Percentiles rank a stretch among this genome's conserved stretches.
phyloP scores from a whole-genome alignment of 2,329 filamentous ascomycete genomes.

The Cladosporium oxysporum region DNA sequence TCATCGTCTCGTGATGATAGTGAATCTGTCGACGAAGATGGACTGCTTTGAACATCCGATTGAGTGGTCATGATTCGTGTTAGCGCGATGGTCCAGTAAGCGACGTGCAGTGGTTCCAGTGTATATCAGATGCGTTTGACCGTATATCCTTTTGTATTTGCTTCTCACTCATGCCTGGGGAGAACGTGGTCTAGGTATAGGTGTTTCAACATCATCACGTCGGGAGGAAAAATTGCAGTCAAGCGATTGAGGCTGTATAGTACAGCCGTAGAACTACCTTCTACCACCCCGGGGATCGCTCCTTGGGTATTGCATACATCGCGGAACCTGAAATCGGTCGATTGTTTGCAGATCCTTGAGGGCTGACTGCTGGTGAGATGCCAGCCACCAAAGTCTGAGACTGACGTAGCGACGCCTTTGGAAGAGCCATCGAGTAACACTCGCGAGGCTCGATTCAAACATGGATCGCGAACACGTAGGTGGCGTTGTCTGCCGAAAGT shows the following conservation, averaged over 20 bases:
- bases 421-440: neutral
- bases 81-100: neutral
- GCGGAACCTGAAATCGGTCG: slow-evolving; percentile 9
- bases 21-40: neutral
- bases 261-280: neutral
- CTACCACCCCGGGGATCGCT: neutral
- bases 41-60: neutral
- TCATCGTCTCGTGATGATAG: neutral
- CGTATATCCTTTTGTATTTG: neutral
- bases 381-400: neutral
- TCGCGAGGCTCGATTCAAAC: no score
- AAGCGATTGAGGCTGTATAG: neutral
- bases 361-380: neutral
- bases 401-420: neutral
- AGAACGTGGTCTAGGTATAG: neutral
- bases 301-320: neutral
- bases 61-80: neutral
- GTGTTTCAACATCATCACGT: neutral
- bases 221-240: neutral
- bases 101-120: neutral
- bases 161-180: neutral
- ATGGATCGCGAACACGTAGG: neutral
- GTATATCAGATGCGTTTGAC: neutral
- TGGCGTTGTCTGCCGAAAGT: neutral
- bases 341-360: neutral